These are phyloP conservation scores for Arthroderma sp. DNA, from an alignment of 2,329 filamentous ascomycete genomes.

Conservation along the genomic window DNA sequence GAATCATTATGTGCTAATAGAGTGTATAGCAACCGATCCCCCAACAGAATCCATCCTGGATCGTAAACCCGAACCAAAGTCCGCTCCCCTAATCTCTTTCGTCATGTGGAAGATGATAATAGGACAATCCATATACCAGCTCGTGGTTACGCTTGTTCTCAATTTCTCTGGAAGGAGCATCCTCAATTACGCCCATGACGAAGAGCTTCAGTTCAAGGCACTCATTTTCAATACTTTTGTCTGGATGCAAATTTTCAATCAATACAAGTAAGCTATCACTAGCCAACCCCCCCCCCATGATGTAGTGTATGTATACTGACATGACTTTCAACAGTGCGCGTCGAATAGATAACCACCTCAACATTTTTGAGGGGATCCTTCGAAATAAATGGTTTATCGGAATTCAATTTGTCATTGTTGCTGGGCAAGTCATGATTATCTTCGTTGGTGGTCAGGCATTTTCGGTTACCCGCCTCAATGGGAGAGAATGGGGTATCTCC, in stretches of 20 bases:
- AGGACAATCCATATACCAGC: constrained; percentile 80
- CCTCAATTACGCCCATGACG: constrained; percentile 38
- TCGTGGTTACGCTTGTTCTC: constrained; percentile 65
- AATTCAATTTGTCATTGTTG: constrained; percentile 54
- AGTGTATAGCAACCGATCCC: constrained; percentile 57
- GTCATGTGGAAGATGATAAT: constrained; percentile 99
- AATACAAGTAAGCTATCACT: constrained; percentile 10
- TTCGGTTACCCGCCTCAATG: constrained; percentile 47
- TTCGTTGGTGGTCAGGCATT: constrained; percentile 58
- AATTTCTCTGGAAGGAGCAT: constrained; percentile 59
- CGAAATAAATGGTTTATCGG: constrained; percentile 39
- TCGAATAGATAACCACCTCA: constrained; percentile 32
- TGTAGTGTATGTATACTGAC: background rate
- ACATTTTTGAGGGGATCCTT: constrained; percentile 31
- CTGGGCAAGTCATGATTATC: constrained; percentile 58
- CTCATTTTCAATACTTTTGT: constrained; percentile 97
- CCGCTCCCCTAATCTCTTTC: constrained; percentile 62
- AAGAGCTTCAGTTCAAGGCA: constrained; percentile 48
- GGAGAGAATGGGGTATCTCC: constrained; percentile 56
- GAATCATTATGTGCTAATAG: constrained; percentile 1
- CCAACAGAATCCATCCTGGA: constrained; percentile 67
- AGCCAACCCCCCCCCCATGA: too few species aligned
- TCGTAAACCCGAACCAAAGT: constrained; percentile 64
- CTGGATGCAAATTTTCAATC: constrained; percentile 91
- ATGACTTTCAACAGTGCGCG: constrained; percentile 17